Conservation (phyloP, 768 basidiomycete species). For the Leccinum obscurum region DNA sequence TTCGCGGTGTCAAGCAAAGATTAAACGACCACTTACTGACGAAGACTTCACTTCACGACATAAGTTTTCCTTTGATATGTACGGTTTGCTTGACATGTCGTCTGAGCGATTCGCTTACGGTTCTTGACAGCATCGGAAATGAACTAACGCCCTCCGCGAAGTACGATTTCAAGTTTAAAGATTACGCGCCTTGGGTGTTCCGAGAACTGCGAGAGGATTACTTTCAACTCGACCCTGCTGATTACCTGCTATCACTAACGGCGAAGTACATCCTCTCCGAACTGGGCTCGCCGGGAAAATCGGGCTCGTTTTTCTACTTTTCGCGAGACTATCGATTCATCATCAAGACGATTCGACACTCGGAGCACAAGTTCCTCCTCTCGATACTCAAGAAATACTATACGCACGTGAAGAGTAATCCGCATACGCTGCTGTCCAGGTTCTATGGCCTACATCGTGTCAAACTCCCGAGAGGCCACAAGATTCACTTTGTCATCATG, state of each 20-base stretch:
- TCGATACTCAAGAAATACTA: constrained; percentile 83
- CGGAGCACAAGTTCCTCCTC: constrained; percentile 92
- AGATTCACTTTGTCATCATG: constrained; percentile 99
- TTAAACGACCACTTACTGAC: constrained; percentile 76
- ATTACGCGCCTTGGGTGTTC: constrained; percentile 98
- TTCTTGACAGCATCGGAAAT: constrained; percentile 75
- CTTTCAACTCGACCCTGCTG: constrained; percentile 95
- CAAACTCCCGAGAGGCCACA: constrained; percentile 88
- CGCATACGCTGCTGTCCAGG: constrained; percentile 88
- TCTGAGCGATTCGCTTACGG: neutral
- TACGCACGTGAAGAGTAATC: constrained; percentile 82
- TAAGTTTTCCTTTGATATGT: constrained; percentile 98
- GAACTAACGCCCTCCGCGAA: constrained; percentile 96
- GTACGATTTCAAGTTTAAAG: constrained; percentile 99
- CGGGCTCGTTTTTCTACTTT: constrained; percentile 99
- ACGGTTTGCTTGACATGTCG: constrained; percentile 24
- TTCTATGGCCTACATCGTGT: constrained; percentile 98
- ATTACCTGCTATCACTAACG: constrained; percentile 95
- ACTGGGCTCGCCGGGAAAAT: constrained; percentile 96
- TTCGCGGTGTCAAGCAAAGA: constrained; percentile 95
- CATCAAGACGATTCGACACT: constrained; percentile 97
- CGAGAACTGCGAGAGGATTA: constrained; percentile 91
- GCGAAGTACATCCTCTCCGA: constrained; percentile 98
- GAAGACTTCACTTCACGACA: constrained; percentile 89
- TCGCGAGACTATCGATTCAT: constrained; percentile 99